A percentile compares a stretch with the other conserved stretches of the same genome.
phyloP scores from a whole-genome alignment of 331 rosid species.

The Telfairia occidentalis region DNA sequence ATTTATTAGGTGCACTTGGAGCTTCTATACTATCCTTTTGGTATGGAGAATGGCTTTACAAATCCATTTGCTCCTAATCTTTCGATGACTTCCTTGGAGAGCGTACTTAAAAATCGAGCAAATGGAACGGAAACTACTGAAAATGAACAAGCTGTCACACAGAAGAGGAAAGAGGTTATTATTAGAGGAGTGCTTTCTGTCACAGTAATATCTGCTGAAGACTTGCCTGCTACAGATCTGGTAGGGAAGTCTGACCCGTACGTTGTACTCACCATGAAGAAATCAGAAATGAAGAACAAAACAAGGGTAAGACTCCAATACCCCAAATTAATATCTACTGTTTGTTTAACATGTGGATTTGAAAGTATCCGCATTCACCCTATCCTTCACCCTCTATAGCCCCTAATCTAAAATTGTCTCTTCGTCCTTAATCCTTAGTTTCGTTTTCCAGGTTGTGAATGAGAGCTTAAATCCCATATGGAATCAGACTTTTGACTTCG shows the following conservation, averaged over 20 bases:
- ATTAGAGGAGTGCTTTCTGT: conserved; percentile 79
- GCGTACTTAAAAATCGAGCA: conserved; percentile 42
- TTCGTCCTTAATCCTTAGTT: conserved; percentile 1
- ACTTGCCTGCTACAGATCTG: conserved; percentile 73
- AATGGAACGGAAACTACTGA: conserved; percentile 52
- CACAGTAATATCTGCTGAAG: conserved; percentile 84
- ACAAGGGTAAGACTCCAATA: conserved; percentile 58
- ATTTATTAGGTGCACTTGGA: conserved; percentile 73
- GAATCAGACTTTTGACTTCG: conserved; percentile 95
- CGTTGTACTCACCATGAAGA: conserved; percentile 71
- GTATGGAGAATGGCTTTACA: conserved; percentile 52
- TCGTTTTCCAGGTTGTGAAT: conserved; percentile 65
- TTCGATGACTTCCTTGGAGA: conserved; percentile 81
- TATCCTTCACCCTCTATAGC: neutral
- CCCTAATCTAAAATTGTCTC: neutral
- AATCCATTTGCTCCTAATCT: conserved; percentile 57
- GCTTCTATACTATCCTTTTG: conserved; percentile 70
- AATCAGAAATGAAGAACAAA: conserved; percentile 66
- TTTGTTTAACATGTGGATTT: neutral
- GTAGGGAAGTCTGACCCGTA: conserved; percentile 94
- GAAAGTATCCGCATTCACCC: neutral
- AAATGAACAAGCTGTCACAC: conserved; percentile 41
- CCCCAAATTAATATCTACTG: neutral
- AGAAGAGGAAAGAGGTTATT: conserved; percentile 72
- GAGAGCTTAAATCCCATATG: conserved; percentile 85